phyloP scores from a whole-genome alignment of 1,139 yeast genomes.

The Yamadazyma songkhlaensis region DNA sequence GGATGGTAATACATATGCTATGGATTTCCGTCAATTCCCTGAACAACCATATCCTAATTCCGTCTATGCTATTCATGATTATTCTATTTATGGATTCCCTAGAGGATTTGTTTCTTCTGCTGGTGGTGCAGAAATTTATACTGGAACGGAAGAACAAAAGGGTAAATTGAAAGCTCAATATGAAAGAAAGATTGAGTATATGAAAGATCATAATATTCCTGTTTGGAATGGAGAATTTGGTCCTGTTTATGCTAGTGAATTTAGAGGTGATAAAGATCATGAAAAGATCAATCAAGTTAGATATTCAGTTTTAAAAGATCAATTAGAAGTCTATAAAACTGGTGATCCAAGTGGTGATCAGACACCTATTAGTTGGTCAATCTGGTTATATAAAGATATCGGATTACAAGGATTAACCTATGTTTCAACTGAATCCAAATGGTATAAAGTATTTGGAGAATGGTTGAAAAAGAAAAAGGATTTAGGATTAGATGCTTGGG shows the following conservation, averaged over 20 bases:
- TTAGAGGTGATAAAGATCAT: conserved; percentile 33
- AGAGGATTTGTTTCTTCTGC: conserved; percentile 9
- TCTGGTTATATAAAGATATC: conserved; percentile 46
- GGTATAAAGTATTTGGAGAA: conserved; percentile 32
- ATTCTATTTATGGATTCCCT: conserved; percentile 38
- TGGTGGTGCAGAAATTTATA: conserved; percentile 13
- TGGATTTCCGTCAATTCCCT: conserved; percentile 43
- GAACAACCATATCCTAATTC: conserved; percentile 29
- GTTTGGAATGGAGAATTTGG: conserved; percentile 52
- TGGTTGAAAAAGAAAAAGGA: conserved; percentile 36
- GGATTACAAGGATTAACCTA: conserved; percentile 44
- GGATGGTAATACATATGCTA: conserved; percentile 44
- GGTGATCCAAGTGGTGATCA: conserved; percentile 43
- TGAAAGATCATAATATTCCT: conserved; percentile 32
- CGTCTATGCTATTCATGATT: conserved; percentile 43
- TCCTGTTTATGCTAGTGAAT: conserved; percentile 39
- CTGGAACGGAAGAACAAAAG: conserved; percentile 28
- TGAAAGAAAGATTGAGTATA: conserved; percentile 36
- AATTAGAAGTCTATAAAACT: conserved; percentile 30
- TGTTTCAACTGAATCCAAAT: conserved; percentile 35
- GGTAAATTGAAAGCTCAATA: conserved; percentile 28
- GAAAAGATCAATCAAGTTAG: conserved; percentile 31
- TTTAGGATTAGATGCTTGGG: conserved; percentile 46
- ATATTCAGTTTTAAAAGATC: conserved; percentile 36
- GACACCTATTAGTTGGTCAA: conserved; percentile 40